phyloP scores from a whole-genome alignment of 192 early-diverging fungal genomes.

The Rhizophagus clarus region DNA sequence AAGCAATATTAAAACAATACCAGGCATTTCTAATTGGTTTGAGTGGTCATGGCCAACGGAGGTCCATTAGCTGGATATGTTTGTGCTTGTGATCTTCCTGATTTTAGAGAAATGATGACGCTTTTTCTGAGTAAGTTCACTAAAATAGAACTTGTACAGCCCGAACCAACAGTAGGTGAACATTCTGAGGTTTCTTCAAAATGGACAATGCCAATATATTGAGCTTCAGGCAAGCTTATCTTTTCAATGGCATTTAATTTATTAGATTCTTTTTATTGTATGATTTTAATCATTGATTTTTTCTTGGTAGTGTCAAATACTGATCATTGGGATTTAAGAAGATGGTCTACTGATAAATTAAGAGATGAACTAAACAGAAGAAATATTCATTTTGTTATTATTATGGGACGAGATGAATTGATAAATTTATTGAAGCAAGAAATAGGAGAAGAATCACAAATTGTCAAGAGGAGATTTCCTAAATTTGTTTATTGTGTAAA shows the following conservation, averaged over 20 bases:
- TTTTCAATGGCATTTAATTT: background rate
- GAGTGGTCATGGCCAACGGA: background rate
- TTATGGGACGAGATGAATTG: too few species aligned
- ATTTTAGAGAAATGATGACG: background rate
- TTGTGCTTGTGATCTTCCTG: background rate
- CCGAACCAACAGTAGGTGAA: background rate
- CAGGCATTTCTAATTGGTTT: background rate
- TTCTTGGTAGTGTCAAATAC: background rate
- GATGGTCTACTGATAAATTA: too few species aligned
- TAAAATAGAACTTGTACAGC: background rate
- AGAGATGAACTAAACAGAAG: too few species aligned
- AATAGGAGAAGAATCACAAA: background rate
- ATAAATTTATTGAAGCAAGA: background rate
- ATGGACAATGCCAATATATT: background rate
- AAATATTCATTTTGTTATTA: too few species aligned
- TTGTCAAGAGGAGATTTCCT: background rate
- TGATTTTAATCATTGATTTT: background rate
- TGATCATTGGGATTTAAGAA: background rate
- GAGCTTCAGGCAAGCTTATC: background rate
- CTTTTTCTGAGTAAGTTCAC: background rate
- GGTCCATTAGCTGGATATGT: background rate
- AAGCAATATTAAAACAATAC: background rate
- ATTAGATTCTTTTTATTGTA: background rate
- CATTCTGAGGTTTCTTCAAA: background rate
- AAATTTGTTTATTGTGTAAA: background rate